Conservation (phyloP, 305 asterid species). For the Fraxinus baroniana region DNA sequence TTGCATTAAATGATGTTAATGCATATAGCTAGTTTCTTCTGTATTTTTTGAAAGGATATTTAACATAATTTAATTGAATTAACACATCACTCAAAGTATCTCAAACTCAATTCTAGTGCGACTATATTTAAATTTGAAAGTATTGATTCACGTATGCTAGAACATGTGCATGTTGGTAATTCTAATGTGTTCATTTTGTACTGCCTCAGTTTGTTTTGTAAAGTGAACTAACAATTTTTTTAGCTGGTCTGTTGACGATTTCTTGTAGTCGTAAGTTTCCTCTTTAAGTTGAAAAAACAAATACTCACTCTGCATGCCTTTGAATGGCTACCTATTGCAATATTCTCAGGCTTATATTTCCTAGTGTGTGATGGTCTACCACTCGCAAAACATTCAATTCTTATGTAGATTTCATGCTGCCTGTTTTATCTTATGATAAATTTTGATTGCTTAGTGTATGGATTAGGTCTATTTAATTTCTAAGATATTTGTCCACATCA, state of each 20-base stretch:
- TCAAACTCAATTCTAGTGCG: slow-evolving; percentile 10
- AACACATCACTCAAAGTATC: not conserved
- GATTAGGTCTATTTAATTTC: not conserved
- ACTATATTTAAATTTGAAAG: not conserved
- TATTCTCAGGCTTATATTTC: not conserved
- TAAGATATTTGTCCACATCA: not conserved
- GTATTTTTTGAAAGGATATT: slow-evolving; percentile 1
- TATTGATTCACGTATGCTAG: not conserved
- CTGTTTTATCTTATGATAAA: slow-evolving; percentile 13
- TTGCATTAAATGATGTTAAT: not conserved
- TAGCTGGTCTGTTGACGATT: not conserved
- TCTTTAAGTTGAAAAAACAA: not conserved
- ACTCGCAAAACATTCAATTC: slow-evolving; percentile 8
- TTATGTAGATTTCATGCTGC: slow-evolving; percentile 11
- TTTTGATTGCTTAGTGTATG: slow-evolving; percentile 16
- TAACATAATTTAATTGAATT: slow-evolving; percentile 5
- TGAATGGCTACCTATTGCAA: slow-evolving; percentile 3
- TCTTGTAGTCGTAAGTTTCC: not conserved
- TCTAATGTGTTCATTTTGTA: not conserved
- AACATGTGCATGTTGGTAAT: slow-evolving; percentile 6
- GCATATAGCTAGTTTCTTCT: not conserved
- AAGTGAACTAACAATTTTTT: not conserved
- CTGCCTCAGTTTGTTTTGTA: not conserved
- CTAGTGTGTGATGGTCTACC: slow-evolving; percentile 1
- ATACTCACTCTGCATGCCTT: not conserved